These are phyloP conservation scores for Aechmea fasciata DNA, from an alignment of 176 grass and related monocot genomes.

Conservation along the genomic window DNA sequence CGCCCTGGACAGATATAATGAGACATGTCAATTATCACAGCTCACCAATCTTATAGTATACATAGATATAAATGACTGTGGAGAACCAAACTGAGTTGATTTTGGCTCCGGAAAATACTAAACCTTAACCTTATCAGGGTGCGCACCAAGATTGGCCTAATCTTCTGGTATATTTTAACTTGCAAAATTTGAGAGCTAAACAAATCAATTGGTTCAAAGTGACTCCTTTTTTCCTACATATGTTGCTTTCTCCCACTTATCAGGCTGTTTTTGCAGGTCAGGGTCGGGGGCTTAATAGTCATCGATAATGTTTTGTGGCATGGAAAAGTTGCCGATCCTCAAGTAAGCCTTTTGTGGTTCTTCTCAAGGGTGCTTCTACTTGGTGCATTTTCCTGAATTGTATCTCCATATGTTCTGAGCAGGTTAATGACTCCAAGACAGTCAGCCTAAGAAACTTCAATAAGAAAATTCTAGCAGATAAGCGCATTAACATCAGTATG, in stretches of 20 bases:
- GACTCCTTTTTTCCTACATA: too few relatives aligned
- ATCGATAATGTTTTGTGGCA: constrained; percentile 99
- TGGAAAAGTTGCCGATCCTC: constrained; percentile 69
- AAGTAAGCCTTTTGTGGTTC: constrained; percentile 32
- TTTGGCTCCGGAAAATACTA: too few relatives aligned
- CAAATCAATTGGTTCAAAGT: too few relatives aligned
- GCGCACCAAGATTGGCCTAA: too few relatives aligned
- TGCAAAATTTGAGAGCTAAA: too few relatives aligned
- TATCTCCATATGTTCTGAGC: constrained; percentile 13
- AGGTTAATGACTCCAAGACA: constrained; percentile 80
- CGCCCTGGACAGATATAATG: too few relatives aligned
- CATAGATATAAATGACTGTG: too few relatives aligned
- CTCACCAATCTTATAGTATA: too few relatives aligned
- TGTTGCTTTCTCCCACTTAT: background rate
- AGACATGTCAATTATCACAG: too few relatives aligned
- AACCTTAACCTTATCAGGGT: too few relatives aligned
- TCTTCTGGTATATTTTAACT: too few relatives aligned
- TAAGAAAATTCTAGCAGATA: constrained; percentile 80
- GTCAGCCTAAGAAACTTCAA: constrained; percentile 92
- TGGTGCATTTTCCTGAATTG: constrained; percentile 8
- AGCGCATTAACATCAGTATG: constrained; percentile 71
- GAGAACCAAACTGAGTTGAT: too few relatives aligned
- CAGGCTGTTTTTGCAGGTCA: constrained; percentile 43
- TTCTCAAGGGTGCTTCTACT: background rate
- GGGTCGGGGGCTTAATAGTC: constrained; percentile 77